A percentile compares a stretch with the other conserved stretches of the same genome.
Evolutionary conservation across 2,329 filamentous ascomycete species (phyloP).

Genomic region (Nakataea oryzae): DNA sequence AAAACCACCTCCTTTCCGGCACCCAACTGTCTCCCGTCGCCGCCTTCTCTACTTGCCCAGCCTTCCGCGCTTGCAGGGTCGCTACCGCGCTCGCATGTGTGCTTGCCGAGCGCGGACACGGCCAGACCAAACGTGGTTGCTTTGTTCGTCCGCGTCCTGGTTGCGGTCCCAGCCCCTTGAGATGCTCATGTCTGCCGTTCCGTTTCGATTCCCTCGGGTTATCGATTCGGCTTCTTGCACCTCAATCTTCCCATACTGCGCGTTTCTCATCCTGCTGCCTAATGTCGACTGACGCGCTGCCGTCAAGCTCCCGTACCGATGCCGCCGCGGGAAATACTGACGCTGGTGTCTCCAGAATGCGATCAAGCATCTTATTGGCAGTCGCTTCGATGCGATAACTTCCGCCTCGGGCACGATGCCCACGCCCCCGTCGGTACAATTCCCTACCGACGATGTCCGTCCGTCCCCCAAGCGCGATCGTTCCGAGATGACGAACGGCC

Average conservation of each 20-base stretch:
- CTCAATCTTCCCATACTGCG: not conserved
- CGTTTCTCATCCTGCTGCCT: no score
- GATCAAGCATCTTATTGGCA: conserved; percentile 63
- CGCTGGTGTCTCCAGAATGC: conserved; percentile 36
- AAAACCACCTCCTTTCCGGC: not conserved
- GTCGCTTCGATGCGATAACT: conserved; percentile 62
- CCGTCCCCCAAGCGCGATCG: conserved; percentile 25
- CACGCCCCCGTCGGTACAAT: conserved; percentile 27
- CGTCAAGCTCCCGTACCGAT: not conserved
- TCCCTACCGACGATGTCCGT: conserved; percentile 8
- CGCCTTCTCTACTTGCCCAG: not conserved
- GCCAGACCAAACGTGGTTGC: not conserved
- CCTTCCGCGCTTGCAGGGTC: no score
- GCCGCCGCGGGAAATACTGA: not conserved
- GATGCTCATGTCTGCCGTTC: not conserved
- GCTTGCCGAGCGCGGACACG: not conserved
- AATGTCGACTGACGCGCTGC: not conserved
- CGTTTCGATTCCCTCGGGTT: not conserved
- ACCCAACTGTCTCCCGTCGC: not conserved
- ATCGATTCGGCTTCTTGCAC: no score
- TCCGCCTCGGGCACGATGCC: conserved; percentile 37
- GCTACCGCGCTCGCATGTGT: not conserved
- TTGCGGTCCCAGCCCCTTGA: not conserved
- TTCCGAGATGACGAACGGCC: conserved; percentile 16
- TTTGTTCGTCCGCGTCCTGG: not conserved